Percentiles rank a stretch among this genome's conserved stretches.
Conservation (phyloP, 768 basidiomycete species). For the Polyporus arcularius region DNA sequence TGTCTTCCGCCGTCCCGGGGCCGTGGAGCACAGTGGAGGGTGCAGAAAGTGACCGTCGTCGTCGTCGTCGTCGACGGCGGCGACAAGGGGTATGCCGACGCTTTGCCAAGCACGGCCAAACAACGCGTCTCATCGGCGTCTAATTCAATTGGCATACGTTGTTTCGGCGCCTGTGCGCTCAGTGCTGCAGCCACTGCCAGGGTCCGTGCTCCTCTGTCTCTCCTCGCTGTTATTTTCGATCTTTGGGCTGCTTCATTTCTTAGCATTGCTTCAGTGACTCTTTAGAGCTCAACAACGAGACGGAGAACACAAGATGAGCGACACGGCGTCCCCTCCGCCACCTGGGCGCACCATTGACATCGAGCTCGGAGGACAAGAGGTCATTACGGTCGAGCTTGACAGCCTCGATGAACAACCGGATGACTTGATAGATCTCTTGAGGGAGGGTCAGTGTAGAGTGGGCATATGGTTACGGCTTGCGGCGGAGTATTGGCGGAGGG, state of each 20-base stretch:
- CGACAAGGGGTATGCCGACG: conserved; percentile 15
- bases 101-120: conserved; percentile 14
- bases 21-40: neutral
- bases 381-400: conserved; percentile 89
- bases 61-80: conserved; percentile 21
- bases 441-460: conserved; percentile 69
- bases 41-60: conserved; percentile 7
- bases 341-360: conserved; percentile 43
- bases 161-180: no score
- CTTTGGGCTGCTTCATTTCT: neutral
- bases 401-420: conserved; percentile 78
- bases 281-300: no score
- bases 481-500: conserved; percentile 85
- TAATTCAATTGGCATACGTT: no score
- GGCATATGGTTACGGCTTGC: conserved; percentile 84
- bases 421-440: conserved; percentile 72
- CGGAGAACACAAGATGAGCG: conserved; percentile 6
- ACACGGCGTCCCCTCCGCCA: conserved; percentile 16
- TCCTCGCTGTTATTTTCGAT: neutral
- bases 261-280: neutral
- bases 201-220: no score
- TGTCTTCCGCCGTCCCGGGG: no score
- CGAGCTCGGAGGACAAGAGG: conserved; percentile 79
- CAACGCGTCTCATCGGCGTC: conserved; percentile 15
- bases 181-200: no score